These are phyloP conservation scores for Russula foetens DNA, from an alignment of 768 basidiomycete genomes.

Conservation along the genomic window DNA sequence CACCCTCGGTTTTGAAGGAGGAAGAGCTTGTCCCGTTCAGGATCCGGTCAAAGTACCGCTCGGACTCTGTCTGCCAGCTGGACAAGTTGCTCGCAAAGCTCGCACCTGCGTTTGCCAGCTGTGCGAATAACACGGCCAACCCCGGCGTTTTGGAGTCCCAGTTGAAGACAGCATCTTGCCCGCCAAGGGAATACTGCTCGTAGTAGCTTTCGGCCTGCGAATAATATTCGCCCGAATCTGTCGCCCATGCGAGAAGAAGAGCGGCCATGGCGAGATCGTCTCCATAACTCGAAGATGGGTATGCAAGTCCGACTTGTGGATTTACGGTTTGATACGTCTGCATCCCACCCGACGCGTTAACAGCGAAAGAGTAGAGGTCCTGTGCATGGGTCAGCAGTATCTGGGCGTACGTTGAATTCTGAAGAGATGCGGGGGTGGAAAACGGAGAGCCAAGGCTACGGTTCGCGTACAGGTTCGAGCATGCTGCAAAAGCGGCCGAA, in stretches of 20 bases:
- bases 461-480: constrained; percentile 71
- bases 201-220: constrained; percentile 58
- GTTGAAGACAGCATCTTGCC: constrained; percentile 60
- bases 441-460: constrained; percentile 45
- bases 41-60: constrained; percentile 68
- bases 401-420: constrained; percentile 64
- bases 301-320: constrained; percentile 52
- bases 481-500: constrained; percentile 82
- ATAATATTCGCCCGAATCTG: constrained; percentile 51
- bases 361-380: constrained; percentile 68
- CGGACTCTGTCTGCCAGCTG: constrained; percentile 61
- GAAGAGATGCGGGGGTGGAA: constrained; percentile 54
- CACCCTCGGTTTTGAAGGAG: constrained; percentile 55
- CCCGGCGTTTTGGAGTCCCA: constrained; percentile 86
- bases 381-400: constrained; percentile 67
- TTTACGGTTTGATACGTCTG: constrained; percentile 64
- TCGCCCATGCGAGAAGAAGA: constrained; percentile 66
- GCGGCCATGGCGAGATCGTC: constrained; percentile 75
- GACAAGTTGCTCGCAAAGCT: constrained; percentile 44
- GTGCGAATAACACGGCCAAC: constrained; percentile 64
- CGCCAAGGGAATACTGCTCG: constrained; percentile 43
- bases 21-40: constrained; percentile 48
- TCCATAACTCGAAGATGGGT: constrained; percentile 61
- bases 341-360: constrained; percentile 52
- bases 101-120: constrained; percentile 55